phyloP scores from a whole-genome alignment of 2,329 filamentous ascomycete genomes.

The Pleurostoma richardsiae region DNA sequence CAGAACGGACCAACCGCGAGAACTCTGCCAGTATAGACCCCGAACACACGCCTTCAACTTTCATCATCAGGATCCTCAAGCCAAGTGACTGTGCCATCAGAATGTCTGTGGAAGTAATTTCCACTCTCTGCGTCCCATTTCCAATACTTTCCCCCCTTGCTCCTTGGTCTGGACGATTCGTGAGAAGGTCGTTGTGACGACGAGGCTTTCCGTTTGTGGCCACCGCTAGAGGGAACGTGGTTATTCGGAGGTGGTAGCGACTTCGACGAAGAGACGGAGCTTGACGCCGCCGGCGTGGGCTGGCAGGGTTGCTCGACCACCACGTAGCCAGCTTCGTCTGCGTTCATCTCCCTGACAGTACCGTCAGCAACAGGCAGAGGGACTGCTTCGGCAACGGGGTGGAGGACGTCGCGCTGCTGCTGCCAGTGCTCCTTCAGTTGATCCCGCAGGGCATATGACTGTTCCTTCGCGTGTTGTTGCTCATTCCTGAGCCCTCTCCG shows the following conservation, averaged over 20 bases:
- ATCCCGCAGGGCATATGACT: conserved; percentile 6
- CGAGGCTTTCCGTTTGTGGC: conserved; percentile 3
- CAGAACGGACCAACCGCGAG: not conserved
- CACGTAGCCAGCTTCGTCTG: not conserved
- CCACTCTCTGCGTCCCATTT: conserved; percentile 2
- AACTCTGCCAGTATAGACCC: not conserved
- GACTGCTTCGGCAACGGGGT: not conserved
- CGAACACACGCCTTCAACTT: not conserved
- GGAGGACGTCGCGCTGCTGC: not conserved
- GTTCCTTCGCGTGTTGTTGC: conserved; percentile 6
- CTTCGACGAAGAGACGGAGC: not conserved
- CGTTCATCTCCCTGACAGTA: not conserved
- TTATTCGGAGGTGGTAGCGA: not conserved
- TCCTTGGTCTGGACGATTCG: not conserved
- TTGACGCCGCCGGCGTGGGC: conserved; percentile 1
- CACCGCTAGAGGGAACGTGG: not conserved
- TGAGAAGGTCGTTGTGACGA: not conserved
- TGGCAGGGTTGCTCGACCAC: not conserved
- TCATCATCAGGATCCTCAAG: conserved; percentile 2
- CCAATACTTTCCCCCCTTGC: conserved; percentile 4
- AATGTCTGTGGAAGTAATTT: conserved; percentile 2
- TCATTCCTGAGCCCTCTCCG: conserved; percentile 5
- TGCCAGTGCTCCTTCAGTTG: conserved; percentile 3
- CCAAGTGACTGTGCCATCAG: conserved; percentile 4
- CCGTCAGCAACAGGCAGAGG: not conserved